phyloP scores from a whole-genome alignment of 768 basidiomycete species.

The Coprinopsis sp. region DNA sequence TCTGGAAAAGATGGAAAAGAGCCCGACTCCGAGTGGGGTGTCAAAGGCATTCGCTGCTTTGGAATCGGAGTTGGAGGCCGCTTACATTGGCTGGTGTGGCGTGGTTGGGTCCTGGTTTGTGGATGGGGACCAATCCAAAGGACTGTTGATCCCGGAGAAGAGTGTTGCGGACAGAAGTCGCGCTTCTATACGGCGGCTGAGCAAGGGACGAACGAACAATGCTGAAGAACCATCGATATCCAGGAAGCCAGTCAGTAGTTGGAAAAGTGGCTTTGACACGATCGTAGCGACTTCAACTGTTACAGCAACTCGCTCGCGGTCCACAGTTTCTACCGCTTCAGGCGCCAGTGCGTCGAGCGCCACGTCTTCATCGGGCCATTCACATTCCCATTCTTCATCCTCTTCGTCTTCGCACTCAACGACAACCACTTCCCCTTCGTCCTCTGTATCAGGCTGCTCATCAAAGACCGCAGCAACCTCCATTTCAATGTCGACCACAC shows the following conservation, averaged over 20 bases:
- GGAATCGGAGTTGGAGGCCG: conserved; percentile 48
- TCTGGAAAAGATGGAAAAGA: conserved; percentile 44
- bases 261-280: conserved; percentile 23
- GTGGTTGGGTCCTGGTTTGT: conserved; percentile 48
- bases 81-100: conserved; percentile 58
- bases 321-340: not conserved
- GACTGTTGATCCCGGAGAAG: conserved; percentile 3
- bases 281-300: not conserved
- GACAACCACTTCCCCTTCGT: not conserved
- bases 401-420: not conserved
- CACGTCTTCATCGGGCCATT: not conserved
- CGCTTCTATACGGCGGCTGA: not conserved
- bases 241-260: conserved; percentile 14
- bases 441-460: conserved; percentile 1
- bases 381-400: too few species aligned
- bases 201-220: not conserved
- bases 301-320: not conserved
- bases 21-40: conserved; percentile 64
- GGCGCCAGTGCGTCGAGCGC: conserved; percentile 1
- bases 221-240: not conserved
- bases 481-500: not conserved
- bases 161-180: not conserved
- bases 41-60: conserved; percentile 52
- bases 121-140: not conserved
- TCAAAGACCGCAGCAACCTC: conserved; percentile 1